Percentiles rank a stretch among this genome's conserved stretches.
Evolutionary conservation across 768 basidiomycete genomes (phyloP).

Genomic region (Xanthoconium purpureum): DNA sequence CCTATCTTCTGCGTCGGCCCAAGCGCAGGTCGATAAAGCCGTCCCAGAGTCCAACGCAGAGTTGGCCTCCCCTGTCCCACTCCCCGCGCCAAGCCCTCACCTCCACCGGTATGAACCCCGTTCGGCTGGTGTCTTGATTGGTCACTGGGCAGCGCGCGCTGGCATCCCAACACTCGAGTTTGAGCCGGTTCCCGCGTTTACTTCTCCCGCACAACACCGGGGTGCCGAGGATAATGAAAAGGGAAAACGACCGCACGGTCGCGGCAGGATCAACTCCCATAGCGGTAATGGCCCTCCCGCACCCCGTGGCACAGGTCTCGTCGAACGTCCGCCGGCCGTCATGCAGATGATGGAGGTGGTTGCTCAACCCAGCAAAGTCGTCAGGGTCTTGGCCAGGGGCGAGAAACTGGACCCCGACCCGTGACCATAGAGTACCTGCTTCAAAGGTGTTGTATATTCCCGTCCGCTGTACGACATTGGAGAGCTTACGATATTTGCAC

Average conservation of each 20-base stretch:
- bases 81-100: constrained; percentile 57
- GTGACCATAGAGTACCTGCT: constrained; percentile 4
- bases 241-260: constrained; percentile 24
- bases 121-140: constrained; percentile 58
- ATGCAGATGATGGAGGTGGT: constrained; percentile 81
- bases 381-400: constrained; percentile 77
- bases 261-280: constrained; percentile 31
- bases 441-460: constrained; percentile 11
- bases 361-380: constrained; percentile 68
- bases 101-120: constrained; percentile 62
- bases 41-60: constrained; percentile 20
- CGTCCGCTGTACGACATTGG: background rate
- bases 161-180: constrained; percentile 57
- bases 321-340: constrained; percentile 75
- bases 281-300: constrained; percentile 13
- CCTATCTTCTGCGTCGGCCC: constrained; percentile 32
- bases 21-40: constrained; percentile 25
- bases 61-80: constrained; percentile 54
- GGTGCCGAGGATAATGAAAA: constrained; percentile 35
- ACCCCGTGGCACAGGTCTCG: constrained; percentile 43
- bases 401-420: constrained; percentile 70
- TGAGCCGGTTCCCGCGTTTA: constrained; percentile 29
- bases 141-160: constrained; percentile 65
- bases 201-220: constrained; percentile 19
- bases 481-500: background rate